A percentile compares a stretch with the other conserved stretches of the same genome.
phyloP scores from a whole-genome alignment of 352 stramenopile genomes.

The Globisporangium carolinianum region DNA sequence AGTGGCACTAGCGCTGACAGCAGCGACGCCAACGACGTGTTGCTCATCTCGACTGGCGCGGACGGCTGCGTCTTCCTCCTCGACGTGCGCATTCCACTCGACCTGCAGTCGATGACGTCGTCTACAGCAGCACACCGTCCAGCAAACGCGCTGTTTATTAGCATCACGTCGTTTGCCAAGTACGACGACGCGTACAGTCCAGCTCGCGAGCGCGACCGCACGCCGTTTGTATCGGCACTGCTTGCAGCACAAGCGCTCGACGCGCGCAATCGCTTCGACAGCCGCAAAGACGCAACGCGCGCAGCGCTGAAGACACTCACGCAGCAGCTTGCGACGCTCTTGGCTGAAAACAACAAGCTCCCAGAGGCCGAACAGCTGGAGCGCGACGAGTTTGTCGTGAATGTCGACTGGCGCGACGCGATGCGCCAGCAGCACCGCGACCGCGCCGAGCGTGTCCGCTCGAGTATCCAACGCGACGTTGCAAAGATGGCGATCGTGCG shows the following conservation, averaged over 20 bases:
- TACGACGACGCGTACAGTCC: slow-evolving; percentile 59
- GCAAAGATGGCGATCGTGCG: slow-evolving; percentile 71
- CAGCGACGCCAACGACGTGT: slow-evolving; percentile 15
- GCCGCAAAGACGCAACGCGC: slow-evolving; percentile 60
- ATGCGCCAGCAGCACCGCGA: slow-evolving; percentile 45
- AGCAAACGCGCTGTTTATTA: slow-evolving; percentile 58
- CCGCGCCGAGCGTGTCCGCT: slow-evolving; percentile 48
- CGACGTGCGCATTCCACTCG: slow-evolving; percentile 40
- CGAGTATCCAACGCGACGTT: slow-evolving; percentile 64
- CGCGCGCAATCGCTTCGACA: slow-evolving; percentile 55
- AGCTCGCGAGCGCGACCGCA: slow-evolving; percentile 27
- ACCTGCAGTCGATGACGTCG: slow-evolving; percentile 10
- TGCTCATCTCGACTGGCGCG: slow-evolving; percentile 49
- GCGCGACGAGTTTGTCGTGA: slow-evolving; percentile 88
- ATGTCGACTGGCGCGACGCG: slow-evolving; percentile 63
- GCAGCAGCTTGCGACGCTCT: slow-evolving; percentile 52
- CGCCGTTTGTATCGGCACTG: slow-evolving; percentile 39
- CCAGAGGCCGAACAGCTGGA: slow-evolving; percentile 60
- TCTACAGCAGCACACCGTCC: slow-evolving; percentile 2
- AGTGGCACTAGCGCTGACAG: not conserved
- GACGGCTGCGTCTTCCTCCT: slow-evolving; percentile 66
- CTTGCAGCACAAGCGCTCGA: slow-evolving; percentile 22
- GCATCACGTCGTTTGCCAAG: slow-evolving; percentile 57
- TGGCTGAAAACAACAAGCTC: slow-evolving; percentile 64
- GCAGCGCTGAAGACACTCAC: slow-evolving; percentile 56